Base-by-base conservation (phyloP, 495 filamentous ascomycete species). In the Aspergillus coremiiformis region DNA sequence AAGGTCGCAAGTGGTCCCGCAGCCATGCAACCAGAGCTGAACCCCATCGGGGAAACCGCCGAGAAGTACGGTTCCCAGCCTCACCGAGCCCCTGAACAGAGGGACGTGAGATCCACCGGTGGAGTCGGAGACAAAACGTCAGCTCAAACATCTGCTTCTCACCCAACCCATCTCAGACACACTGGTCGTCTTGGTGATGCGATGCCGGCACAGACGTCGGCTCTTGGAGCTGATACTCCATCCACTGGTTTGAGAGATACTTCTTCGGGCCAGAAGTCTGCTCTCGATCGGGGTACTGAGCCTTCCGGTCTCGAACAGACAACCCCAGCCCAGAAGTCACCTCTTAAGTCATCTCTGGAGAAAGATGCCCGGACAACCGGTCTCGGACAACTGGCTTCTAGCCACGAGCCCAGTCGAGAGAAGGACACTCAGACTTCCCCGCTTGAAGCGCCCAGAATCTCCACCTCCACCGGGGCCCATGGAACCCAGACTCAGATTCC, bases 1-100 rank as follows among this genome's bases (percentile, higher is more conserved):
- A 27, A 35, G 32, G n/a, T 35, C 6, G 15, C 37, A 19, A 41
- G 37, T 21, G 37, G 48, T 44, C 8, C 58, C 47, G 39, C 51
- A 37, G 37, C 37, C 21, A 4, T 41, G 37, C 37, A 41, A 14
- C 37, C 37, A 1, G 37, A 41, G n/a, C 17, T 41, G 37, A 41
- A 41, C 37, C 37, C 37, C 37, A 21, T 21, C 17, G 37, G 37
- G 1, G 37, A 41, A 7, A 21, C 19, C n/a, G 37, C 19, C 37
- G 17, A 10, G 9, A 41, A 41, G 7, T 21, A 19, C 37, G 17
- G 37, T 7, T 41, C 15, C n/a, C 37, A 41, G 37, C 37, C 37
- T 2, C 19, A 21, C 17, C 15, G 37, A 17, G 17, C 12, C 37
- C 37, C 37, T 11, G 37, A 41, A 21, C 37, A 41, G 37, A 41